Conservation (phyloP, 495 filamentous ascomycete genomes). For the Lepidopterella palustris region DNA sequence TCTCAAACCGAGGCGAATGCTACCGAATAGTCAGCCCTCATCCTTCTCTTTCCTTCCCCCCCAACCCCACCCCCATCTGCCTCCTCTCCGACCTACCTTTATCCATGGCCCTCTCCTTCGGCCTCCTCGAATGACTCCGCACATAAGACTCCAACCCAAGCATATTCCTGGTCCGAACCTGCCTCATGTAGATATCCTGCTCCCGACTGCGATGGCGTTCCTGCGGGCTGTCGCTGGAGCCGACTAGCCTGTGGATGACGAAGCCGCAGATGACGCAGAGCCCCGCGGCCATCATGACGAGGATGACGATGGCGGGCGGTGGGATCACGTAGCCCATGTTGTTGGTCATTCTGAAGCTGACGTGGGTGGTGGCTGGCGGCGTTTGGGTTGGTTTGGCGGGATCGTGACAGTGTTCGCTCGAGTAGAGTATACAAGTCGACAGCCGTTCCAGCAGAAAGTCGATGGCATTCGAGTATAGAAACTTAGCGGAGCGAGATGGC, state of each 20-base stretch:
- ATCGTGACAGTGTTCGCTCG: no score
- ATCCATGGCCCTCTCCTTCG: not conserved
- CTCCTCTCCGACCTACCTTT: not conserved
- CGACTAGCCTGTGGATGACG: not conserved
- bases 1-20: no score
- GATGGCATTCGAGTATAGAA: no score
- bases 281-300: slow-evolving; percentile 10
- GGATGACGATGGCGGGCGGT: slow-evolving; percentile 12
- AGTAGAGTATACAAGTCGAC: no score
- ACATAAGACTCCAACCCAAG: not conserved
- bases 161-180: not conserved
- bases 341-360: no score
- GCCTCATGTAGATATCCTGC: not conserved
- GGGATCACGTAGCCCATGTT: no score
- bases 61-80: not conserved
- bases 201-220: not conserved
- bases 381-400: no score
- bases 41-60: not conserved
- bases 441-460: no score
- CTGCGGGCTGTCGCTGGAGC: not conserved
- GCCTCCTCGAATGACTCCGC: not conserved
- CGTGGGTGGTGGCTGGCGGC: no score
- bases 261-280: not conserved
- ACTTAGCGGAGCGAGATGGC: no score
- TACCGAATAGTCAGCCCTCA: not conserved